Evolutionary conservation across 2,329 filamentous ascomycete genomes (phyloP).

Genomic region (Fusarium devonianum): DNA sequence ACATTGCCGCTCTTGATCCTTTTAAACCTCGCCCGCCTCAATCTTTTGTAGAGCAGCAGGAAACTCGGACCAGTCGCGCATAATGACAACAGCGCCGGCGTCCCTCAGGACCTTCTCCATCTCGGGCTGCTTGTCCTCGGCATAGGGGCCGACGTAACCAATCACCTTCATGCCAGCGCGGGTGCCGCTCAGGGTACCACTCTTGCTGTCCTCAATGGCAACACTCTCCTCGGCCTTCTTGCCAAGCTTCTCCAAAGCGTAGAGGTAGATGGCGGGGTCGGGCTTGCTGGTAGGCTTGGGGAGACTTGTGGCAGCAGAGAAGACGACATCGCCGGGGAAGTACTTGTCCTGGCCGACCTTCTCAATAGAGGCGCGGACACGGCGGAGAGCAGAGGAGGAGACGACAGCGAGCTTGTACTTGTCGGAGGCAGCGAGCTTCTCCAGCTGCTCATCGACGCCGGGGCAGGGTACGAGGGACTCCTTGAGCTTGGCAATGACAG

Average conservation of each 20-base stretch:
- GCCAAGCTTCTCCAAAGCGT: slow-evolving; percentile 76
- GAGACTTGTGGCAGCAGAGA: slow-evolving; percentile 82
- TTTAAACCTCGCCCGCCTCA: slow-evolving; percentile 49
- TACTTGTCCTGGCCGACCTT: slow-evolving; percentile 82
- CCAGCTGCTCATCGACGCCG: slow-evolving; percentile 72
- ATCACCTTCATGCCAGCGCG: slow-evolving; percentile 82
- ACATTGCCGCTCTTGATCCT: slow-evolving; percentile 10
- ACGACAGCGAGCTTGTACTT: slow-evolving; percentile 82
- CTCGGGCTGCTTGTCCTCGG: slow-evolving; percentile 64
- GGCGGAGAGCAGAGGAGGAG: slow-evolving; percentile 78
- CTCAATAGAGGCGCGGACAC: slow-evolving; percentile 78
- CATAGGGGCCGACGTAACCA: slow-evolving; percentile 85
- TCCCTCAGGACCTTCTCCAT: slow-evolving; percentile 69
- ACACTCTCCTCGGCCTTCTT: slow-evolving; percentile 76
- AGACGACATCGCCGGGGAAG: slow-evolving; percentile 78
- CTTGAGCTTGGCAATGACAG: slow-evolving; percentile 82
- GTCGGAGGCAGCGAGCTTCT: slow-evolving; percentile 64
- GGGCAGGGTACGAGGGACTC: slow-evolving; percentile 71
- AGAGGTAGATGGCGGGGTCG: slow-evolving; percentile 86
- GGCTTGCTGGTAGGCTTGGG: slow-evolving; percentile 86
- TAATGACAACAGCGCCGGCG: slow-evolving; percentile 69
- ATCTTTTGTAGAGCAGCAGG: slow-evolving; percentile 56
- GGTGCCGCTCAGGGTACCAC: slow-evolving; percentile 76
- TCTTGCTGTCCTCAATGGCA: slow-evolving; percentile 89
- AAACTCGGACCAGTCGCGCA: slow-evolving; percentile 66